Evolutionary conservation across 2,329 filamentous ascomycete genomes (phyloP), one percentile per base, ranked within the genome.

Genomic region (Colletotrichum zoysiae): DNA sequence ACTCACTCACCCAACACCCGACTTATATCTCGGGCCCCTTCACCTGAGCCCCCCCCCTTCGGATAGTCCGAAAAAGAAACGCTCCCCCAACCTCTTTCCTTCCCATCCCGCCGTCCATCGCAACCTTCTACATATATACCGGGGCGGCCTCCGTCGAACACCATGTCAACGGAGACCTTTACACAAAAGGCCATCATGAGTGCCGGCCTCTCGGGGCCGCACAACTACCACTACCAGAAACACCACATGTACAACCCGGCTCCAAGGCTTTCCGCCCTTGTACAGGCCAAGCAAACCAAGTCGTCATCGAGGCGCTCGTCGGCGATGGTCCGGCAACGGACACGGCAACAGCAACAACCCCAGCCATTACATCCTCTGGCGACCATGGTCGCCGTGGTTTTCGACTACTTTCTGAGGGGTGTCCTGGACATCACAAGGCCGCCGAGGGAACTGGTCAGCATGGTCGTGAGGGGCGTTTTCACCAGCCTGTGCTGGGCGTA

Each of bases 11-110:
- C 6, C 48, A 8, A 5, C n/a, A 14, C 35, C 35, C n/a, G 65
- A 72, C 70, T 65, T 72, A 72, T 72, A 72, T 72, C 70, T 70
- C 56, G 59, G 65, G 55, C 65, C 70, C 59, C 62, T 59, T 70
- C 59, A 56, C 70, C 53, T 55, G 33, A 40, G n/a, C 23, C 14
- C 23, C 51, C 23, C 14, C 23, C 51, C 38, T 26, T 51, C 33
- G 48, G 59, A 56, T 64, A 30, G 58, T 69, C 66, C 40, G 46
- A 71, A 69, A 38, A 55, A 20, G 40, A 64, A 30, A 30, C 14
- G 44, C 38, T 40, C 35, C 33, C 23, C 40, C 46, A 60, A 18
- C 30, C n/a, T 26, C 12, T 44, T 33, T 18, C 30, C 26, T 59
- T 59, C n/a, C 18, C n/a, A 12, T 66, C 38, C 23, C 38, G 30